These are phyloP conservation scores for Solanum lignicaule DNA, from an alignment of 257 asterid genomes.

Conservation along the genomic window DNA sequence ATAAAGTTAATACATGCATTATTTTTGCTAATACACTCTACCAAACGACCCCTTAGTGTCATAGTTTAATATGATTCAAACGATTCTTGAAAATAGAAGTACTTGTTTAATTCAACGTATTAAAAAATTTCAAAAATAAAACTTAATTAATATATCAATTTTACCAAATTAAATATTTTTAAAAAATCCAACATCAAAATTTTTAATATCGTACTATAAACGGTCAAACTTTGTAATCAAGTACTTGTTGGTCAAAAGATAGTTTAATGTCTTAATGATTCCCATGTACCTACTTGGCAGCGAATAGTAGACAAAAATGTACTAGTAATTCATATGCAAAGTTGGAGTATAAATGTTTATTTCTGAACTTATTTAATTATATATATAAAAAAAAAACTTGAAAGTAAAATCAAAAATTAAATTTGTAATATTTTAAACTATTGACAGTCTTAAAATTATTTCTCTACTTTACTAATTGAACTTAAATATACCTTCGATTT, in stretches of 20 bases:
- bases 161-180: not conserved
- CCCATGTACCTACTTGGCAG: not conserved
- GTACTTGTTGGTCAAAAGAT: not conserved
- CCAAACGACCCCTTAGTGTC: too few relatives aligned
- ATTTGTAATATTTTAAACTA: not conserved
- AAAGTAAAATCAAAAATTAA: not conserved
- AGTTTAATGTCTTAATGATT: not conserved
- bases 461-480: too few relatives aligned
- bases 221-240: not conserved
- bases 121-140: too few relatives aligned
- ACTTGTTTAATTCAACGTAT: too few relatives aligned
- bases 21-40: too few relatives aligned
- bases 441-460: too few relatives aligned
- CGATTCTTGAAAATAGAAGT: not conserved
- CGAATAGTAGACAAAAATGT: not conserved
- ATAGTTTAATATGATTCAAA: too few relatives aligned
- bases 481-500: too few relatives aligned
- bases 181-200: too few relatives aligned
- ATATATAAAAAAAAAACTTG: not conserved
- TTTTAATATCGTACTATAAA: not conserved
- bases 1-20: too few relatives aligned
- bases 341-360: not conserved
- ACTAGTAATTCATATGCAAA: not conserved
- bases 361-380: not conserved
- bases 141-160: too few relatives aligned